phyloP scores from a whole-genome alignment of 1,139 yeast species.

The Wickerhamiella pararugosa region DNA sequence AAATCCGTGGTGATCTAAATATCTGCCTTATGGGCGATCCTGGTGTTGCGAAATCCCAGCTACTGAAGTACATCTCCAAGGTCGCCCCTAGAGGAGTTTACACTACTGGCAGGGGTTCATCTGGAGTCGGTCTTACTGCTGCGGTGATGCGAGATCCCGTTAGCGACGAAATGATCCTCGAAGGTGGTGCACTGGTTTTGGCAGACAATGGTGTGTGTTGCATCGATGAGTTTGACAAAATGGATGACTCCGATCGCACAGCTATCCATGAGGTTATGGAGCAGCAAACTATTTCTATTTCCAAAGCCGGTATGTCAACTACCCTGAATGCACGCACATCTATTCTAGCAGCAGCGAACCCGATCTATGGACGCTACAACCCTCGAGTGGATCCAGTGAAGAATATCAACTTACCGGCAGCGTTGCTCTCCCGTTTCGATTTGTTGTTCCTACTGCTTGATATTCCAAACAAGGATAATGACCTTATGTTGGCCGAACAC shows the following conservation, averaged over 20 bases:
- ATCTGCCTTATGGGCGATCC: conserved; percentile 98
- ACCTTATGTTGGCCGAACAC: conserved; percentile 79
- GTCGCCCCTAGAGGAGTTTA: conserved; percentile 96
- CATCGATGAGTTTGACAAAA: conserved; percentile 96
- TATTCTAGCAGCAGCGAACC: conserved; percentile 95
- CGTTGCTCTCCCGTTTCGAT: conserved; percentile 89
- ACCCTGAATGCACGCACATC: conserved; percentile 93
- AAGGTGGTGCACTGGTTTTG: conserved; percentile 95
- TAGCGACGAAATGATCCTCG: conserved; percentile 94
- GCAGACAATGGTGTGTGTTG: conserved; percentile 98
- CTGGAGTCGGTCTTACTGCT: conserved; percentile 98
- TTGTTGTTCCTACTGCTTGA: conserved; percentile 76
- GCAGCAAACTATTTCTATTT: conserved; percentile 93
- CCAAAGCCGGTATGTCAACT: conserved; percentile 96
- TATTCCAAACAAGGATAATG: conserved; percentile 64
- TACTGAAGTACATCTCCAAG: conserved; percentile 77
- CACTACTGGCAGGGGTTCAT: conserved; percentile 97
- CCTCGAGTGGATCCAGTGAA: conserved; percentile 83
- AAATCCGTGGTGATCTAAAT: conserved; percentile 94
- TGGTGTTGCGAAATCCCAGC: conserved; percentile 97
- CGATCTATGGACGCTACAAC: conserved; percentile 88
- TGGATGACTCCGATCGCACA: conserved; percentile 95
- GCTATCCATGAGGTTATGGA: conserved; percentile 99
- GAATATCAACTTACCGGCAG: conserved; percentile 93
- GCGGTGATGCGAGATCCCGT: conserved; percentile 99